phyloP scores from a whole-genome alignment of 2,329 filamentous ascomycete species.

The Blumeriella jaapii region DNA sequence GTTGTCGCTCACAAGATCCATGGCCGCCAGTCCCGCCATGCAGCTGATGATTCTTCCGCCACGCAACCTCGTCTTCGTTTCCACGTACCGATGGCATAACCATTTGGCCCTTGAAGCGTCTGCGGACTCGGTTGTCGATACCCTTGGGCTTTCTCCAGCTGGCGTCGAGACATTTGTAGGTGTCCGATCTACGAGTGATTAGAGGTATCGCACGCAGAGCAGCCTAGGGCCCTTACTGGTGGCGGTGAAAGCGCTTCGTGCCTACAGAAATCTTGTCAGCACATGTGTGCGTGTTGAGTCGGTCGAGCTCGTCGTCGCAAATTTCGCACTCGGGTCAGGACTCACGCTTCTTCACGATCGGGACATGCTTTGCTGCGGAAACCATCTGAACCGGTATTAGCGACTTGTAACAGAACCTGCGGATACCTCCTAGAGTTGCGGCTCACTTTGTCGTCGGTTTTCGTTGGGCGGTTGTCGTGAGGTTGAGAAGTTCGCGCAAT shows the following conservation, averaged over 20 bases:
- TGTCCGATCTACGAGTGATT: slow-evolving; percentile 34
- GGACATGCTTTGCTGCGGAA: slow-evolving; percentile 97
- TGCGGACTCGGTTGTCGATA: slow-evolving; percentile 97
- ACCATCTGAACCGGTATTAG: slow-evolving; percentile 59
- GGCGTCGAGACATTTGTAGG: slow-evolving; percentile 81
- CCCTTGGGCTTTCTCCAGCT: slow-evolving; percentile 99
- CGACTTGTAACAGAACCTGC: slow-evolving; percentile 2
- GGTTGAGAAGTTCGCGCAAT: too few relatives aligned
- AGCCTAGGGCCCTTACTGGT: slow-evolving; percentile 49
- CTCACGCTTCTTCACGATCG: slow-evolving; percentile 99
- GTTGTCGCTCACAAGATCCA: slow-evolving; percentile 5
- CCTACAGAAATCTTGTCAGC: slow-evolving; percentile 38
- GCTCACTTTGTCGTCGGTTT: slow-evolving; percentile 26
- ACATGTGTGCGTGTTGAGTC: neutral
- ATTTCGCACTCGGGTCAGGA: slow-evolving; percentile 28
- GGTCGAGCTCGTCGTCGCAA: slow-evolving; percentile 3
- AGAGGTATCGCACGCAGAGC: neutral
- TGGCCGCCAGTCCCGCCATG: neutral
- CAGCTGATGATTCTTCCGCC: slow-evolving; percentile 1
- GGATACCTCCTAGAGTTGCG: neutral
- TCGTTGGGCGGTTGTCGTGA: slow-evolving; percentile 23
- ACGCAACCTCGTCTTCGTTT: slow-evolving; percentile 7
- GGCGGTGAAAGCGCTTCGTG: slow-evolving; percentile 90
- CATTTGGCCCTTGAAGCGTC: slow-evolving; percentile 92
- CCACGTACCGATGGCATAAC: slow-evolving; percentile 93